These are phyloP conservation scores for Neurospora sp. DNA, from an alignment of 495 filamentous ascomycete species.

Conservation along the genomic window DNA sequence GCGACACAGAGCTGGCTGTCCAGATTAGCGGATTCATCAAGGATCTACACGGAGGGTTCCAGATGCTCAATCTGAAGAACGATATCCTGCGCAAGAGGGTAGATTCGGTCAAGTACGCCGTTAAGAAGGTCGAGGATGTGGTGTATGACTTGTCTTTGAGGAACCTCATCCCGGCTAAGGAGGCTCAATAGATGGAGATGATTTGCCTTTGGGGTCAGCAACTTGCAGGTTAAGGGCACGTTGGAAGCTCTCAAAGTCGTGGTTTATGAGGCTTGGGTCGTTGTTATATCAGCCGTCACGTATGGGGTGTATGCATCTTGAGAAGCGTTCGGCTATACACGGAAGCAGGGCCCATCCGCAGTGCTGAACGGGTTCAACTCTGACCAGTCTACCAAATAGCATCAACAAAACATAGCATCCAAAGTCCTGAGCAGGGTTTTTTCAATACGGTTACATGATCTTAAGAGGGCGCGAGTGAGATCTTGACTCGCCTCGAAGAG, in stretches of 20 bases:
- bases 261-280: not conserved
- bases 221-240: not conserved
- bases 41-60: slow-evolving; percentile 89
- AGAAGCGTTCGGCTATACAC: not conserved
- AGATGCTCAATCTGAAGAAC: slow-evolving; percentile 95
- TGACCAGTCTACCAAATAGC: not conserved
- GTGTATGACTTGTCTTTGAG: slow-evolving; percentile 88
- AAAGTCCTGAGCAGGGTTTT: not conserved
- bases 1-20: slow-evolving; percentile 72
- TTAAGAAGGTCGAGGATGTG: slow-evolving; percentile 98
- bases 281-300: not conserved
- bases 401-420: not conserved
- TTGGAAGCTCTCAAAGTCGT: not conserved
- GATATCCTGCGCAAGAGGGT: slow-evolving; percentile 77
- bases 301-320: not conserved
- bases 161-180: slow-evolving; percentile 56
- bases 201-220: not conserved
- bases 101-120: slow-evolving; percentile 90
- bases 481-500: not conserved
- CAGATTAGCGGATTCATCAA: slow-evolving; percentile 89
- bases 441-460: not conserved
- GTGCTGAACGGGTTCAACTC: not conserved
- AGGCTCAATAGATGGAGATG: slow-evolving; percentile 10
- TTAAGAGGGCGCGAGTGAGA: not conserved
- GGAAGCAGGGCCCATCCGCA: not conserved